Percentiles rank a stretch among this genome's conserved stretches.
Evolutionary conservation across 2,329 filamentous ascomycete genomes (phyloP).

Genomic region (Ceratocystis harringtonii): DNA sequence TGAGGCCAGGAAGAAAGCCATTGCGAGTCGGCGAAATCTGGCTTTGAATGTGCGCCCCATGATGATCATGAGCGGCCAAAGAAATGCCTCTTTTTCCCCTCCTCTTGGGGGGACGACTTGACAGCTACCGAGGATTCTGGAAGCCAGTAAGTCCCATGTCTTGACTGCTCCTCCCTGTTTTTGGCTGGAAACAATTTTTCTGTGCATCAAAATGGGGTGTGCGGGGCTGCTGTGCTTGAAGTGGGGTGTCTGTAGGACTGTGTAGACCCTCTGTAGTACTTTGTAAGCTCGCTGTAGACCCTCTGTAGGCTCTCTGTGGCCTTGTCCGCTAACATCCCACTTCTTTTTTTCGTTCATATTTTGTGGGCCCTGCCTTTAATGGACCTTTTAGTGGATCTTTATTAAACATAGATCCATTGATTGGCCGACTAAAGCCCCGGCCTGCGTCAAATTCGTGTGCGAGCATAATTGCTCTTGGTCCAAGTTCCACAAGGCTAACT

Average conservation of each 20-base stretch:
- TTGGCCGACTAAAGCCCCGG: background rate
- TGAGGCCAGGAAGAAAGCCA: background rate
- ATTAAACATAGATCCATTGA: background rate
- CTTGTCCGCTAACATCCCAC: background rate
- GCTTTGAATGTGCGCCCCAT: background rate
- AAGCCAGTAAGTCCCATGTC: background rate
- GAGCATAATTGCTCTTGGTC: slow-evolving; percentile 2
- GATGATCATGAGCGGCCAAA: background rate
- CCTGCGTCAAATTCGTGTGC: background rate
- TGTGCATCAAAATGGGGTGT: background rate
- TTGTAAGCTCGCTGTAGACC: background rate
- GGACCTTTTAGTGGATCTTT: background rate
- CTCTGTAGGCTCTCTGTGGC: background rate
- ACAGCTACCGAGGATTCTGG: background rate
- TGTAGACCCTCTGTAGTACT: background rate
- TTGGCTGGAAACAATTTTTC: background rate
- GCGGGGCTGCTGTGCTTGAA: background rate
- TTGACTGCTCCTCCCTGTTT: background rate
- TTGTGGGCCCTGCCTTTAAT: background rate
- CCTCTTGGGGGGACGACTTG: background rate
- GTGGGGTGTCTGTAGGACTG: slow-evolving; percentile 1
- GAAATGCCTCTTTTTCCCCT: background rate
- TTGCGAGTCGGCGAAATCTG: background rate
- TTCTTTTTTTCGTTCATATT: background rate
- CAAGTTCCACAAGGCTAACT: slow-evolving; percentile 4